Conservation (phyloP, 345 rosid genomes). For the Iberis pinnata region DNA sequence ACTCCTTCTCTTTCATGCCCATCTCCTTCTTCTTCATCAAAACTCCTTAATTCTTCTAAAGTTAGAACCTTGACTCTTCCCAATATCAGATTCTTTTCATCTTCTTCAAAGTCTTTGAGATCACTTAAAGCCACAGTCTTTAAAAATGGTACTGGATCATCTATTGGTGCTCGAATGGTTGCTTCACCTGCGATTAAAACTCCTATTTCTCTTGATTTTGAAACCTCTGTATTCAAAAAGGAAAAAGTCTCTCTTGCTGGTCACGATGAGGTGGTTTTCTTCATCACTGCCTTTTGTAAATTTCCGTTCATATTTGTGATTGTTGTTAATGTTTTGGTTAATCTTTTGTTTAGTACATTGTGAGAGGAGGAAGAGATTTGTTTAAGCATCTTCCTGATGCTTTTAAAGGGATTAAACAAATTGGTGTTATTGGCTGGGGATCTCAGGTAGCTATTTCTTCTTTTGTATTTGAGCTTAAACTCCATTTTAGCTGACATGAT, state of each 20-base stretch:
- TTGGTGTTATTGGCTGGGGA: constrained; percentile 92
- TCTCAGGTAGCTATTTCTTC: constrained; percentile 75
- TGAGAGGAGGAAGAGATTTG: constrained; percentile 68
- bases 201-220: constrained; percentile 45
- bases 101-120: constrained; percentile 31
- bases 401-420: constrained; percentile 78
- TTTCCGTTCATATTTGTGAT: not conserved
- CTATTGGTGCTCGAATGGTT: constrained; percentile 43
- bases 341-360: constrained; percentile 33
- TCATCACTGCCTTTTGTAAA: not conserved
- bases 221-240: constrained; percentile 71
- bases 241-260: constrained; percentile 76
- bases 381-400: constrained; percentile 70
- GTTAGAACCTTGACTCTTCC: constrained; percentile 19
- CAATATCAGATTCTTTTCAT: constrained; percentile 35
- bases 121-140: constrained; percentile 27
- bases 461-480: too few relatives aligned
- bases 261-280: constrained; percentile 50
- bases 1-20: constrained; percentile 33
- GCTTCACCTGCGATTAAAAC: constrained; percentile 36
- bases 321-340: not conserved
- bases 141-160: constrained; percentile 40
- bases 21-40: constrained; percentile 20
- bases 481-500: not conserved
- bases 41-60: constrained; percentile 1